Conservation (phyloP, 129 eudicot genomes). For the Lonicera japonica region DNA sequence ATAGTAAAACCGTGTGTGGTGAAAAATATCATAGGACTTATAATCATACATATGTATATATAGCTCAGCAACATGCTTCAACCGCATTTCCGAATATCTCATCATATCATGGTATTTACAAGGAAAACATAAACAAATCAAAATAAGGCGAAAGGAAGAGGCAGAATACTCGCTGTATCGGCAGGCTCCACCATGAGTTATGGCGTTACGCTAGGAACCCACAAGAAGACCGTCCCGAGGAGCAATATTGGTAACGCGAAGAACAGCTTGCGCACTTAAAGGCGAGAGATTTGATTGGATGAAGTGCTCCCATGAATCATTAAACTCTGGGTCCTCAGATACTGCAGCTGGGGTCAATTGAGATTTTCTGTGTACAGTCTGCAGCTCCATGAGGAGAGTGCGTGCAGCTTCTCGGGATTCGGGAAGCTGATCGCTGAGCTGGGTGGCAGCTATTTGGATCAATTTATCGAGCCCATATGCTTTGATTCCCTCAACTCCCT, state of each 20-base stretch:
- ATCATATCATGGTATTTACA: conserved; percentile 59
- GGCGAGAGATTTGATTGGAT: conserved; percentile 69
- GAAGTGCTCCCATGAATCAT: conserved; percentile 58
- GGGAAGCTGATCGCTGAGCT: conserved; percentile 82
- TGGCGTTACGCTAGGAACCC: conserved; percentile 36
- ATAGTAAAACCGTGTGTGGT: conserved; percentile 5
- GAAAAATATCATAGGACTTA: conserved; percentile 10
- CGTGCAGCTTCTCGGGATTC: conserved; percentile 93
- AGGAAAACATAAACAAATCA: conserved; percentile 31
- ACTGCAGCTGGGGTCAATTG: conserved; percentile 20
- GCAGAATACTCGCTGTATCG: conserved; percentile 19
- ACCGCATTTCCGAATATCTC: conserved; percentile 28
- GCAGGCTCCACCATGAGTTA: not conserved
- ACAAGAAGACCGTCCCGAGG: conserved; percentile 40
- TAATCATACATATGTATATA: no score
- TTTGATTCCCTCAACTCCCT: conserved; percentile 66
- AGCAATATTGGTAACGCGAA: conserved; percentile 57
- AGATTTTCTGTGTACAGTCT: conserved; percentile 41
- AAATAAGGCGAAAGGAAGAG: conserved; percentile 4
- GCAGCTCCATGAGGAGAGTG: conserved; percentile 54
- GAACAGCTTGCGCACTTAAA: conserved; percentile 74
- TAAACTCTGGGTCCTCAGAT: conserved; percentile 33
- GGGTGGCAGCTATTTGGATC: conserved; percentile 62
- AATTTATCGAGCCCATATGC: conserved; percentile 67
- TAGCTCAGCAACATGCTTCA: conserved; percentile 26